A percentile compares a stretch with the other conserved stretches of the same genome.
These are phyloP conservation scores for Phialophora macrospora DNA, from an alignment of 2,329 filamentous ascomycete genomes.

Conservation along the genomic window DNA sequence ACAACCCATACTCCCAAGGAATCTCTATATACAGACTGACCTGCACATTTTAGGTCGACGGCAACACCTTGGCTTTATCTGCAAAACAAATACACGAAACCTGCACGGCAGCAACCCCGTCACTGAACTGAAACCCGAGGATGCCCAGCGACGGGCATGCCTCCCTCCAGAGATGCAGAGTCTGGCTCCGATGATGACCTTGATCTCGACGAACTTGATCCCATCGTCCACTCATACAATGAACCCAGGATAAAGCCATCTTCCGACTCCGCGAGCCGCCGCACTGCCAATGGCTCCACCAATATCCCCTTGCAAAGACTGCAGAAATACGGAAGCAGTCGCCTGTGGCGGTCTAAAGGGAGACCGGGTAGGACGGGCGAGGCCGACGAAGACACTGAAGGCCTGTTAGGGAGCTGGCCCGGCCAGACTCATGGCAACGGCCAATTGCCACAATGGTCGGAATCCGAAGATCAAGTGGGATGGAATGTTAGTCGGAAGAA, in stretches of 20 bases:
- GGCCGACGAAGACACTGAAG: slow-evolving; percentile 68
- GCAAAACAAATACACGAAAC: background rate
- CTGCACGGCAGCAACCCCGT: background rate
- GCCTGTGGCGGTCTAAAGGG: slow-evolving; percentile 34
- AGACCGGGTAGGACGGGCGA: slow-evolving; percentile 42
- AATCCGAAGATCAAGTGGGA: slow-evolving; percentile 59
- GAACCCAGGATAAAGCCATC: background rate
- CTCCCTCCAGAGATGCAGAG: slow-evolving; percentile 39
- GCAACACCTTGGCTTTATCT: background rate
- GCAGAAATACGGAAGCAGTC: slow-evolving; percentile 50
- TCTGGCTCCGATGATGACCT: slow-evolving; percentile 52
- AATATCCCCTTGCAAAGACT: slow-evolving; percentile 55
- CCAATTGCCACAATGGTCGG: slow-evolving; percentile 45
- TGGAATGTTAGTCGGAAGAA: slow-evolving; percentile 41
- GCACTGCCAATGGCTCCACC: slow-evolving; percentile 16
- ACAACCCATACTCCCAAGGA: background rate
- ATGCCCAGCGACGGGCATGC: slow-evolving; percentile 31
- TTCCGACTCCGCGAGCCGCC: slow-evolving; percentile 10
- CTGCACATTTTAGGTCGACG: background rate
- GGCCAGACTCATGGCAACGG: slow-evolving; percentile 27
- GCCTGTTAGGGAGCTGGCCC: slow-evolving; percentile 58
- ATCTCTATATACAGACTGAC: background rate
- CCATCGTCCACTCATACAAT: slow-evolving; percentile 36
- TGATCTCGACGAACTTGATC: slow-evolving; percentile 54
- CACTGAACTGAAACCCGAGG: slow-evolving; percentile 15